phyloP scores from a whole-genome alignment of 306 rosid genomes.

The Lotus japonicus region DNA sequence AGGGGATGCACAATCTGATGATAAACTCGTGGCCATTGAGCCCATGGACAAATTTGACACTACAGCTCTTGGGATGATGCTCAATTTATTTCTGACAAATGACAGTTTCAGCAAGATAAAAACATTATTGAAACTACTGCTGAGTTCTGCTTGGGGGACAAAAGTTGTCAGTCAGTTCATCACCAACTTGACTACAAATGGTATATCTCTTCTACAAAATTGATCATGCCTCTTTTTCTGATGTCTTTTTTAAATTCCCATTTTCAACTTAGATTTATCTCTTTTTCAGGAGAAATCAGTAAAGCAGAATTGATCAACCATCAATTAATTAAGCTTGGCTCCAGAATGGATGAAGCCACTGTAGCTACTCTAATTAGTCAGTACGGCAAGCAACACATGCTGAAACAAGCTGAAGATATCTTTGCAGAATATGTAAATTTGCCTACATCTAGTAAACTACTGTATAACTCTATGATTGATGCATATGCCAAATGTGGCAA shows the following conservation, averaged over 20 bases:
- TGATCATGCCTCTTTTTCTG: not conserved
- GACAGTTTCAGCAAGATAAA: constrained; percentile 35
- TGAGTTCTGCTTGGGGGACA: constrained; percentile 44
- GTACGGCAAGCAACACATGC: constrained; percentile 59
- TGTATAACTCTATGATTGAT: constrained; percentile 71
- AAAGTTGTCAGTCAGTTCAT: constrained; percentile 40
- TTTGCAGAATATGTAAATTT: constrained; percentile 55
- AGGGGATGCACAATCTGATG: constrained; percentile 38
- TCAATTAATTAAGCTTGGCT: constrained; percentile 41
- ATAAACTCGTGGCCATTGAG: constrained; percentile 30
- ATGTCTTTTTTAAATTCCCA: constrained; percentile 8
- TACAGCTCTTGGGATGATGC: constrained; percentile 63
- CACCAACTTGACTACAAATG: constrained; percentile 50
- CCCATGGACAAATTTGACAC: constrained; percentile 44
- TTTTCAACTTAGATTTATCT: not conserved
- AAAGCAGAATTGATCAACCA: constrained; percentile 55
- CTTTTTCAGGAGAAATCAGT: constrained; percentile 60
- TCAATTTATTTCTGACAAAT: constrained; percentile 50
- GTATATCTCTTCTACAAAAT: constrained; percentile 34
- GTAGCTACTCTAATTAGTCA: constrained; percentile 58
- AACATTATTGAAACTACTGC: constrained; percentile 42
- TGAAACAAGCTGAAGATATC: constrained; percentile 63
- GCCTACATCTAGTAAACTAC: constrained; percentile 24
- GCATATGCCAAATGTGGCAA: constrained; percentile 74
- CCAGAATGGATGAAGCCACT: constrained; percentile 47